phyloP scores from a whole-genome alignment of 768 basidiomycete species.

The Psilocybe cyanescens region DNA sequence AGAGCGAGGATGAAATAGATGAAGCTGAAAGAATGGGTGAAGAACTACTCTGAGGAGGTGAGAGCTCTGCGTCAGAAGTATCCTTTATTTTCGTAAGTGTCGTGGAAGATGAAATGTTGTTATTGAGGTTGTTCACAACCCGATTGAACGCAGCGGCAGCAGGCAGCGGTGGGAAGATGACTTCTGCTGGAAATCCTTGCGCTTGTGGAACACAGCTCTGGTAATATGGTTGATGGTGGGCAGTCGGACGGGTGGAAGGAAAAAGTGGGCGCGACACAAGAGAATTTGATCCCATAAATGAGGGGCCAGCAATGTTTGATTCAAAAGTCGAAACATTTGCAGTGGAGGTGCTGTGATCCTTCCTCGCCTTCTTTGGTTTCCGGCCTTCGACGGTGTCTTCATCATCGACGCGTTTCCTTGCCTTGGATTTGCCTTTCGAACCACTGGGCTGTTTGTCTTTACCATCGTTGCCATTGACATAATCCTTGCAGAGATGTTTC shows the following conservation, averaged over 20 bases:
- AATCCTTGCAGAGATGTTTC: slow-evolving; percentile 60
- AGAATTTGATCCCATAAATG: slow-evolving; percentile 29
- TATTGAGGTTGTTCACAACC: slow-evolving; percentile 19
- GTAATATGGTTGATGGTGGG: slow-evolving; percentile 79
- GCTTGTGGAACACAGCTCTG: slow-evolving; percentile 54
- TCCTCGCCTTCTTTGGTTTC: slow-evolving; percentile 52
- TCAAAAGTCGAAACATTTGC: slow-evolving; percentile 23
- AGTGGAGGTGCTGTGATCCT: slow-evolving; percentile 32
- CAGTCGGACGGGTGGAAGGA: slow-evolving; percentile 55
- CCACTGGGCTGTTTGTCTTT: slow-evolving; percentile 33
- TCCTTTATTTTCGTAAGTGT: slow-evolving; percentile 12
- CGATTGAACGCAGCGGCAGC: slow-evolving; percentile 41
- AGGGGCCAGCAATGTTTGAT: slow-evolving; percentile 24
- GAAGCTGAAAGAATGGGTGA: slow-evolving; percentile 34
- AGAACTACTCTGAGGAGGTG: slow-evolving; percentile 17
- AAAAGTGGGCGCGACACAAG: slow-evolving; percentile 45
- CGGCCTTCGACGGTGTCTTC: slow-evolving; percentile 39
- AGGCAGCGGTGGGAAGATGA: slow-evolving; percentile 78
- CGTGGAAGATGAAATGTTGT: slow-evolving; percentile 30
- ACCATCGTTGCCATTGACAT: slow-evolving; percentile 37
- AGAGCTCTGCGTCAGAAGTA: slow-evolving; percentile 16
- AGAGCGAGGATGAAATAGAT: slow-evolving; percentile 30
- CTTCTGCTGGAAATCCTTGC: slow-evolving; percentile 54
- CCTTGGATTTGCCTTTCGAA: slow-evolving; percentile 35
- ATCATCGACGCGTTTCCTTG: slow-evolving; percentile 43